Evolutionary conservation across 1,284 basidiomycete genomes (phyloP), one percentile per base, ranked within the genome.

Genomic region (Clitocybe nebularis): DNA sequence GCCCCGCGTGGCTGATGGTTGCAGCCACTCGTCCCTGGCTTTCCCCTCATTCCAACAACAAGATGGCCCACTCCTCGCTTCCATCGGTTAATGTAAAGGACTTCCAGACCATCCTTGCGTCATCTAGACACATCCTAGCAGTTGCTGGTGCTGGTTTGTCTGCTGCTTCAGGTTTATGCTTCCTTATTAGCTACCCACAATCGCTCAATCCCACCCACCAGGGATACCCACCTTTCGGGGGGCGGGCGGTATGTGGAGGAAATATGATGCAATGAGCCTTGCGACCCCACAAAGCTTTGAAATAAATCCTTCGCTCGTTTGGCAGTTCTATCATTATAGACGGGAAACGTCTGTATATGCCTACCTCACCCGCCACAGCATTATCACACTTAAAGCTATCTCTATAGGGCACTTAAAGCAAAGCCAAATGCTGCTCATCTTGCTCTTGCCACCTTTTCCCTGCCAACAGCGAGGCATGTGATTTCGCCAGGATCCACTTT

Each of bases 301-400:
- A 2, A 53, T 58, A 11, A 69, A 77, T 46, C 81, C 79, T 0
- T 73, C 70, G 19, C 60, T 69, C 1, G 75, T 79, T 1, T 84
- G 82, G 82, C 79, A 84, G 50, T 84, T 85, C 59, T 84, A 84
- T 57, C 80, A 84, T 57, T 75, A 78, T 49, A 69, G 80, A 5
- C 62, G 81, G 45, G 74, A 80, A 58, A 65, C 58, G 78, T 81
- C 52, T 26, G 63, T 59, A 13, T n/a, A n/a, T n/a, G n/a, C 39
- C 41, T 38, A 33, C 39, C 21, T 47, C 1, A 42, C 35, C 43
- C 32, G 23, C 35, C 41, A n/a, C 17, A 32, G 8, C 39, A 22
- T 23, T 24, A 29, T 6, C 24, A 42, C 19, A 22, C 25, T 14
- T 16, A 37, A 33, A 5, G 8, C 26, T 16, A 10, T 46, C 19